Conservation (phyloP, 495 filamentous ascomycete genomes). For the Hypoxylon lenormandii region DNA sequence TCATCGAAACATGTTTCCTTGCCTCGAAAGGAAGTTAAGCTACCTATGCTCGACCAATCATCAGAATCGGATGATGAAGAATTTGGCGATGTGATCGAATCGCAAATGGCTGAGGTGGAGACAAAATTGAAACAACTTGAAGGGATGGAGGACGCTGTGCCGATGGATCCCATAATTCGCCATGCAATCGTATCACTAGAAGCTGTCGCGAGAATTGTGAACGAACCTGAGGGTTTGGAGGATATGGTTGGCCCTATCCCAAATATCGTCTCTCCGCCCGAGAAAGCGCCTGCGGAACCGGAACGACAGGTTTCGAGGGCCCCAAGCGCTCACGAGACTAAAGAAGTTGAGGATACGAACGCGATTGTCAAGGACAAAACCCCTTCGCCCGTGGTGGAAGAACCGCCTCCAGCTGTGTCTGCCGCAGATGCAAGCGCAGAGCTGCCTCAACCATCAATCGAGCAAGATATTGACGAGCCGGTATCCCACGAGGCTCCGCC, state of each 20-base stretch:
- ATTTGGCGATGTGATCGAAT: conserved; percentile 63
- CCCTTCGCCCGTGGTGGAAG: conserved; percentile 29
- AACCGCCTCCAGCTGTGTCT: conserved; percentile 30
- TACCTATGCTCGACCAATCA: conserved; percentile 50
- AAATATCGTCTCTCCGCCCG: conserved; percentile 44
- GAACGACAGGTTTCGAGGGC: conserved; percentile 56
- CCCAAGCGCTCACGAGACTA: conserved; percentile 47
- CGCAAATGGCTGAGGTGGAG: conserved; percentile 59
- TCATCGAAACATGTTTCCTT: conserved; percentile 39
- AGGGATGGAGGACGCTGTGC: conserved; percentile 43
- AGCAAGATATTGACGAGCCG: conserved; percentile 44
- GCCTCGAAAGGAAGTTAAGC: conserved; percentile 47
- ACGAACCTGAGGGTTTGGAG: conserved; percentile 48
- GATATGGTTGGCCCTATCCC: conserved; percentile 55
- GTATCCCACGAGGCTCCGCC: conserved; percentile 21
- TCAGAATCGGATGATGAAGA: conserved; percentile 67
- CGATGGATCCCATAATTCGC: conserved; percentile 44
- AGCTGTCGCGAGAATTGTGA: conserved; percentile 52
- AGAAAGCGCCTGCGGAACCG: conserved; percentile 51
- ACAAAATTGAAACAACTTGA: conserved; percentile 57
- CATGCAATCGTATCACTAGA: conserved; percentile 54
- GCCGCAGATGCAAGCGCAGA: conserved; percentile 29
- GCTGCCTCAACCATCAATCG: conserved; percentile 46
- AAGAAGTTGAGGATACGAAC: conserved; percentile 45
- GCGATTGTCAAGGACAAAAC: conserved; percentile 41